A percentile compares a stretch with the other conserved stretches of the same genome.
These are phyloP conservation scores for Diaporthe aspalathi DNA, from an alignment of 2,329 filamentous ascomycete genomes.

Conservation along the genomic window DNA sequence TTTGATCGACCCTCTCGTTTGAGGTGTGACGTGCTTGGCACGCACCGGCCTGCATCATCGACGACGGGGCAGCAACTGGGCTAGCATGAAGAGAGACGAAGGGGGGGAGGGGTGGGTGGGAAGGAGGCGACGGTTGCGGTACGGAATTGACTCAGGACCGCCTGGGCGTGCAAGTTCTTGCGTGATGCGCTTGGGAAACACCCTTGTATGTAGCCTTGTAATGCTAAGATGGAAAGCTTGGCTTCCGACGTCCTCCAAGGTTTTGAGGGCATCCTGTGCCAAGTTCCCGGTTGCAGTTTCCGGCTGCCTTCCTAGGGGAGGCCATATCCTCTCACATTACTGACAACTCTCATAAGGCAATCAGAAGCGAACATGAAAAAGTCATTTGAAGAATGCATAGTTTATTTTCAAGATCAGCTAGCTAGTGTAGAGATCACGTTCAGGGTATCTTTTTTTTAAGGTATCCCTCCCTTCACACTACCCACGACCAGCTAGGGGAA, in stretches of 20 bases:
- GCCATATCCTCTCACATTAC: background rate
- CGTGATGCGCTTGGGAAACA: background rate
- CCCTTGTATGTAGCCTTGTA: too few relatives aligned
- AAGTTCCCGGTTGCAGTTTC: too few relatives aligned
- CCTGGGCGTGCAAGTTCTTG: background rate
- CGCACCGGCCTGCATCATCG: constrained; percentile 17
- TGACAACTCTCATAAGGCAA: too few relatives aligned
- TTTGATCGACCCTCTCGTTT: constrained; percentile 19
- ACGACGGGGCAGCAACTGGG: background rate
- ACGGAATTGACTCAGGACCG: constrained; percentile 11
- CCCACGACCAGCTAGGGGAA: background rate
- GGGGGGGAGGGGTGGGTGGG: too few relatives aligned
- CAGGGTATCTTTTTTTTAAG: constrained; percentile 18
- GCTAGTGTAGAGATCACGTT: constrained; percentile 29
- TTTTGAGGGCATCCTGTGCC: background rate
- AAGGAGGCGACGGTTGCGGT: background rate
- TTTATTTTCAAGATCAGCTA: constrained; percentile 15
- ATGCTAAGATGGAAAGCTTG: constrained; percentile 5
- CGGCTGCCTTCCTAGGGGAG: too few relatives aligned
- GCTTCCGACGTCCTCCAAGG: background rate
- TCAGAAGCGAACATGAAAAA: too few relatives aligned
- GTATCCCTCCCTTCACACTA: constrained; percentile 12
- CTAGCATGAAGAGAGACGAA: too few relatives aligned
- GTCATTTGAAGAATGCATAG: background rate
- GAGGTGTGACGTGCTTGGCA: constrained; percentile 20